Evolutionary conservation across 192 early-diverging fungal genomes (phyloP).

Genomic region (Coemansia sp.): DNA sequence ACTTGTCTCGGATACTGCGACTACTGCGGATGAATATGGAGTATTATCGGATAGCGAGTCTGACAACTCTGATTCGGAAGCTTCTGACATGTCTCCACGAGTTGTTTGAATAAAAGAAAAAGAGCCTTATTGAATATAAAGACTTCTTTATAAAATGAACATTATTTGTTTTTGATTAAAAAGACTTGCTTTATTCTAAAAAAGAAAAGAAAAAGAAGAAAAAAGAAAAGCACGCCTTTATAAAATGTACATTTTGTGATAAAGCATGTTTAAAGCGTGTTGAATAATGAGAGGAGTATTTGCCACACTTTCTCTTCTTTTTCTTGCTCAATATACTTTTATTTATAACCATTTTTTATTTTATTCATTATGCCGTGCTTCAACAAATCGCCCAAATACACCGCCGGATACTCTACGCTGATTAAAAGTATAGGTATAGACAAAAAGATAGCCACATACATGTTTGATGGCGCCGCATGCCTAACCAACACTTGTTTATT

Average conservation of each 20-base stretch:
- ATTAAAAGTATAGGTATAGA: not conserved
- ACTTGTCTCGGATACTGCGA: not conserved
- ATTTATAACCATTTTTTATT: not conserved
- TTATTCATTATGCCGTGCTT: not conserved
- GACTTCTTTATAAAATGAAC: too few relatives aligned
- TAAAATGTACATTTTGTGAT: not conserved
- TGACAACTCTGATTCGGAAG: conserved; percentile 15
- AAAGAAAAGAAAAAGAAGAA: too few relatives aligned
- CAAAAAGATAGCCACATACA: not conserved
- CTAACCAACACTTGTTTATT: conserved; percentile 24
- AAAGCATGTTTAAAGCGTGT: too few relatives aligned
- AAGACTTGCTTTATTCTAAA: not conserved
- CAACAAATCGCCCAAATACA: not conserved
- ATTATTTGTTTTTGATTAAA: too few relatives aligned
- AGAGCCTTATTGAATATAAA: too few relatives aligned
- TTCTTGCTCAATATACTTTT: not conserved
- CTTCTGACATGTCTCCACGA: not conserved
- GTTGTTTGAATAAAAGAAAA: too few relatives aligned
- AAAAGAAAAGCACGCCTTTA: not conserved
- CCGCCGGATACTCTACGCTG: not conserved
- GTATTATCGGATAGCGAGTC: conserved; percentile 29
- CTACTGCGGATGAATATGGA: not conserved
- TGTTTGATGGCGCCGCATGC: conserved; percentile 14
- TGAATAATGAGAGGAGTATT: too few relatives aligned
- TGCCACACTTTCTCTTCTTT: not conserved